Base-by-base conservation (phyloP, 768 basidiomycete genomes). In the Tulasnella sp. region DNA sequence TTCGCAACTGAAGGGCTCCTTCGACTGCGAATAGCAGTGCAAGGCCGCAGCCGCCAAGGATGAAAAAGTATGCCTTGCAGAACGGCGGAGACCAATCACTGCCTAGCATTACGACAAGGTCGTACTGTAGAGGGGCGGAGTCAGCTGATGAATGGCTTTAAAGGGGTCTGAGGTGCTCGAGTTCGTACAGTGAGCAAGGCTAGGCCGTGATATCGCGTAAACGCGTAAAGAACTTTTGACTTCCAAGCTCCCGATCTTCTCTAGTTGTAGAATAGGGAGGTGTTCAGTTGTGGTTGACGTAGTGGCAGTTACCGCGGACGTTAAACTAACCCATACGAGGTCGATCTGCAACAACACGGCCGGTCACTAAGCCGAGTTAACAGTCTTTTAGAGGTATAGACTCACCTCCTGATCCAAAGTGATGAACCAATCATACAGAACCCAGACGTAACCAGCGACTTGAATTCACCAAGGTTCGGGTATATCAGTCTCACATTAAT, bases 361-460 rank as follows among this genome's bases (percentile, higher is more conserved):
- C n/a, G 9, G n/a, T 61, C n/a, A 61, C 11, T 26, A 61, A 26
- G 23, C 23, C 6, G n/a, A 61, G n/a, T 10, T 11, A 61, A 29
- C 57, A 15, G 11, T 15, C 4, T 15, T 48, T 23, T 26, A 61
- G 13, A 9, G n/a, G 1, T n/a, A 26, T 15, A 61, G 11, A 13
- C 57, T 61, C 61, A 67, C 61, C 61, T 76, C 75, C 32, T 67
- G 55, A 44, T 76, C 75, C 48, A 76, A 35, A 7, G 75, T 76
- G 20, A 76, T 76, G 1, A 76, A 29, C 57, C 67, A 76, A 29
- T 76, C 75, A n/a, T 76, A 76, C 20, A 76, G 5, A 3, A 76
- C 67, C 75, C 75, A 76, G 20, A 57, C 29, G 35, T 67, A 76
- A 6, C 75, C 75, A 32, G 75, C 75, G 5, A 76, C 75, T 76